Evolutionary conservation across 306 rosid genomes (phyloP).

Genomic region (Cyclanthera cordifolia): DNA sequence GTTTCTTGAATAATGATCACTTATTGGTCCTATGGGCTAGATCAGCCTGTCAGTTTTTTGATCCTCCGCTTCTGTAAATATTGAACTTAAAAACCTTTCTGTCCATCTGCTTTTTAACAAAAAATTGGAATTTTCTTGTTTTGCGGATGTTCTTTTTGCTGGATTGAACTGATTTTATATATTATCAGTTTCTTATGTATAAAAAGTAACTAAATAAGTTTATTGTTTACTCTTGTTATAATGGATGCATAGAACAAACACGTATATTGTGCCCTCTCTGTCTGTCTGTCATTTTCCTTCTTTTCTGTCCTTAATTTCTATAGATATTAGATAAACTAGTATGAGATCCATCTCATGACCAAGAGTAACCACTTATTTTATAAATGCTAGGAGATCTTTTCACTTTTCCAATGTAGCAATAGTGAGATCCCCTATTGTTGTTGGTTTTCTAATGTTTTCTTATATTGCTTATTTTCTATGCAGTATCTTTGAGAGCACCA

Average conservation of each 20-base stretch:
- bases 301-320: neutral
- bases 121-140: slow-evolving; percentile 1
- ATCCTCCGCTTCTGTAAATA: neutral
- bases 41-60: neutral
- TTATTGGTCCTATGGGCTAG: too few relatives aligned
- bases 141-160: neutral
- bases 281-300: neutral
- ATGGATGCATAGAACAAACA: neutral
- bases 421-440: too few relatives aligned
- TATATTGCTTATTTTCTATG: slow-evolving; percentile 10
- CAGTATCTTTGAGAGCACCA: slow-evolving; percentile 82
- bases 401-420: too few relatives aligned
- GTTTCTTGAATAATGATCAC: too few relatives aligned
- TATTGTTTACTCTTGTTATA: neutral
- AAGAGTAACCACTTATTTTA: too few relatives aligned
- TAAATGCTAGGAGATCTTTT: too few relatives aligned
- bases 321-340: too few relatives aligned
- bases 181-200: neutral
- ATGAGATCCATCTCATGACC: too few relatives aligned
- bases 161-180: neutral
- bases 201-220: neutral
- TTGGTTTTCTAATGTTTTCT: neutral
- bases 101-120: neutral
- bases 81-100: neutral
- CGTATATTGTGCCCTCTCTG: neutral